Evolutionary conservation across 1,139 yeast genomes (phyloP).

Genomic region (Blastobotrys serpentis): DNA sequence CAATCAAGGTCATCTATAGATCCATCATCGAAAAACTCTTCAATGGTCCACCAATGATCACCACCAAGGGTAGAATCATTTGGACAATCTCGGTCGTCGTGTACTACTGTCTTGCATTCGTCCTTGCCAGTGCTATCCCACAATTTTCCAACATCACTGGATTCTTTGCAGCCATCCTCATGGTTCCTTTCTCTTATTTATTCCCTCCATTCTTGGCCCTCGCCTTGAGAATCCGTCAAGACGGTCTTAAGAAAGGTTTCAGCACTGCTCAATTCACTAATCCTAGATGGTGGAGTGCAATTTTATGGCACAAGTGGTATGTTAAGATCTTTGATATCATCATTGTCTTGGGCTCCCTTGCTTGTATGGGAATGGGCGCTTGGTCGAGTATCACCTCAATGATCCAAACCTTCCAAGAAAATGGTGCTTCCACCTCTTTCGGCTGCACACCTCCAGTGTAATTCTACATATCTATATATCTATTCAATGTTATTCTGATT

Average conservation of each 20-base stretch:
- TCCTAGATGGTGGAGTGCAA: constrained; percentile 3
- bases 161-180: constrained; percentile 52
- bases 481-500: not conserved
- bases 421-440: constrained; percentile 10
- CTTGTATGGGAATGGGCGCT: constrained; percentile 61
- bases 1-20: constrained; percentile 44
- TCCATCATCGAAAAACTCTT: constrained; percentile 39
- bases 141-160: constrained; percentile 48
- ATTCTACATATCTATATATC: not conserved
- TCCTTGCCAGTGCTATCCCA: constrained; percentile 54
- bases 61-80: constrained; percentile 37
- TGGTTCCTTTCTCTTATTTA: constrained; percentile 47
- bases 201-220: constrained; percentile 44
- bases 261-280: not conserved
- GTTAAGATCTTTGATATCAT: constrained; percentile 2
- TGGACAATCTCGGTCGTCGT: constrained; percentile 41
- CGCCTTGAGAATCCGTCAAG: constrained; percentile 44
- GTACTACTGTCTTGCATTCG: constrained; percentile 46
- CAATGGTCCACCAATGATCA: constrained; percentile 36
- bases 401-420: constrained; percentile 10
- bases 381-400: constrained; percentile 15
- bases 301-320: not conserved
- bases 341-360: constrained; percentile 40
- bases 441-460: constrained; percentile 12
- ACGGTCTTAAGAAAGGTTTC: constrained; percentile 1